phyloP scores from a whole-genome alignment of 2,329 filamentous ascomycete genomes.

The Harringtonia lauricola region DNA sequence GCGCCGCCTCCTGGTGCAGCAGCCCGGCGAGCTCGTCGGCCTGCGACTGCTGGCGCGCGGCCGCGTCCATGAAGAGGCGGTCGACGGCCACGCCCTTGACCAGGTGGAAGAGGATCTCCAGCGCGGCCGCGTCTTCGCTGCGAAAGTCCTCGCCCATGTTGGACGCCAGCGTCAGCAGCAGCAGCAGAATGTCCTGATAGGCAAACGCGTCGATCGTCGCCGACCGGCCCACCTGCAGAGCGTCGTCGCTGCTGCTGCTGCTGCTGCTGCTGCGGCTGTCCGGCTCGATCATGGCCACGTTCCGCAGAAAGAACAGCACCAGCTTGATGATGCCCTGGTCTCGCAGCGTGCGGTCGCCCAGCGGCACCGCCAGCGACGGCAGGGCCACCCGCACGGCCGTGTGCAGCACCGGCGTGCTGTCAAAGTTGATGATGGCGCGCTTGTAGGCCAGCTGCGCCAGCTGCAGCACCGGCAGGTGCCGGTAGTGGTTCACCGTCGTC shows the following conservation, averaged over 20 bases:
- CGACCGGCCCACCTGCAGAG: constrained; percentile 70
- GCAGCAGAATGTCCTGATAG: constrained; percentile 78
- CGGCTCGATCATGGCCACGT: constrained; percentile 74
- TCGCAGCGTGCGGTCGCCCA: constrained; percentile 62
- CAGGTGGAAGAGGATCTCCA: constrained; percentile 88
- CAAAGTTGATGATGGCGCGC: constrained; percentile 73
- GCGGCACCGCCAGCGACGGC: constrained; percentile 71
- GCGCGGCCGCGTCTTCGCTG: constrained; percentile 74
- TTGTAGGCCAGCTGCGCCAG: constrained; percentile 87
- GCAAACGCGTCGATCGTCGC: constrained; percentile 82
- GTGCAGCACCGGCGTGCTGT: constrained; percentile 65
- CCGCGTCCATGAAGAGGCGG: constrained; percentile 75
- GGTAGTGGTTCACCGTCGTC: constrained; percentile 87
- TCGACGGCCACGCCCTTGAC: constrained; percentile 80
- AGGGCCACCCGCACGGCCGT: constrained; percentile 72
- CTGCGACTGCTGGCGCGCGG: constrained; percentile 56
- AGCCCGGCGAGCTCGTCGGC: constrained; percentile 63
- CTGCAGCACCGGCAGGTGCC: constrained; percentile 81
- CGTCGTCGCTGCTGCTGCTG: constrained; percentile 76
- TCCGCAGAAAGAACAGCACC: constrained; percentile 78
- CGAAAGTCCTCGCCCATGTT: constrained; percentile 92
- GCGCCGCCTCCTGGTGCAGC: constrained; percentile 73
- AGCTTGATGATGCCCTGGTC: constrained; percentile 92
- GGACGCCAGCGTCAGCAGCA: constrained; percentile 77
- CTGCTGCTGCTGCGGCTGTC: constrained; percentile 62